Conservation (phyloP, 371 early-diverging fungal species). For the Apophysomyces variabilis region DNA sequence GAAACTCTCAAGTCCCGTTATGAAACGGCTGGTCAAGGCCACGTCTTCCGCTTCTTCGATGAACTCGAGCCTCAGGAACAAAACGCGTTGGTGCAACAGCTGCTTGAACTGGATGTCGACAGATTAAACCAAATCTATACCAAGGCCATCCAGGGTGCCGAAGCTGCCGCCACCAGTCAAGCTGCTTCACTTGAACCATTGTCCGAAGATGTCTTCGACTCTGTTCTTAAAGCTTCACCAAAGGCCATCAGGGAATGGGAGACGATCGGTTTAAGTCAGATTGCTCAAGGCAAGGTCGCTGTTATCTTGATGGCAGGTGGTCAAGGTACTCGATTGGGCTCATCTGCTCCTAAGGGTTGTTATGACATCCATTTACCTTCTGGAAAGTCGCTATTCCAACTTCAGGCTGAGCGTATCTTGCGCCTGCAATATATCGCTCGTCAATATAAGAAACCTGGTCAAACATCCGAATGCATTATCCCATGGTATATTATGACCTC, state of each 20-base stretch:
- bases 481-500: slow-evolving; percentile 98
- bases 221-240: slow-evolving; percentile 63
- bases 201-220: slow-evolving; percentile 76
- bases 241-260: slow-evolving; percentile 74
- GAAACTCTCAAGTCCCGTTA: slow-evolving; percentile 65
- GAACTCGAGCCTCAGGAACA: slow-evolving; percentile 65
- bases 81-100: slow-evolving; percentile 64
- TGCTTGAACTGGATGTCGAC: slow-evolving; percentile 75
- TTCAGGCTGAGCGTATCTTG: slow-evolving; percentile 91
- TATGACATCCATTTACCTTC: slow-evolving; percentile 92
- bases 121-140: slow-evolving; percentile 80
- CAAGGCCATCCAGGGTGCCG: slow-evolving; percentile 66
- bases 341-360: slow-evolving; percentile 91
- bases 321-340: slow-evolving; percentile 90
- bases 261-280: slow-evolving; percentile 73
- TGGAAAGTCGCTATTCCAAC: slow-evolving; percentile 84
- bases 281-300: slow-evolving; percentile 89
- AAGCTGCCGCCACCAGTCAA: slow-evolving; percentile 42
- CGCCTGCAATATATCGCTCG: slow-evolving; percentile 81
- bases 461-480: slow-evolving; percentile 55
- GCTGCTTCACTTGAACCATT: slow-evolving; percentile 73
- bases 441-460: slow-evolving; percentile 38
- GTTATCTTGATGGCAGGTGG: slow-evolving; percentile 94
- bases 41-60: slow-evolving; percentile 86
- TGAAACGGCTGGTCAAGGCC: slow-evolving; percentile 84